Evolutionary conservation across 139 green algal genomes (phyloP).

Genomic region (Chlamydomonas incerta): DNA sequence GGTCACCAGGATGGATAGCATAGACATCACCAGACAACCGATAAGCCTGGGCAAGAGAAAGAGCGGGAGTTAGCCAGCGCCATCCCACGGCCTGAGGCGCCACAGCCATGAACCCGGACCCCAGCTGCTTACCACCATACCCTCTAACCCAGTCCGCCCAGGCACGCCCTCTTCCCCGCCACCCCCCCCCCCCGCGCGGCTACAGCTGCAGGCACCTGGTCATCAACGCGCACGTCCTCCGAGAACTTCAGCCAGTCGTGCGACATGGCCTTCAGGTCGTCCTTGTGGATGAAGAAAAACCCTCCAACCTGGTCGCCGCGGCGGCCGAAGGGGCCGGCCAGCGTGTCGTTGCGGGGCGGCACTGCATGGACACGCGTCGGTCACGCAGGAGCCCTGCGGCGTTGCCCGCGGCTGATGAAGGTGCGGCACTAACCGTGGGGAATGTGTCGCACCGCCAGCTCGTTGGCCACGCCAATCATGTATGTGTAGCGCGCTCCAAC

Average conservation of each 20-base stretch:
- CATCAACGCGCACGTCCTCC: conserved; percentile 68
- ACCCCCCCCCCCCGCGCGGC: too few relatives aligned
- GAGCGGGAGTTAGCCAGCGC: conserved; percentile 27
- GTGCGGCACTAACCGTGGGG: conserved; percentile 9
- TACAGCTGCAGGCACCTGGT: conserved; percentile 46
- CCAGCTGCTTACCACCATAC: too few relatives aligned
- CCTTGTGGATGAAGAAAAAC: conserved; percentile 84
- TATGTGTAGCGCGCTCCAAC: conserved; percentile 57
- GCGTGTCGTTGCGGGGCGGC: conserved; percentile 73
- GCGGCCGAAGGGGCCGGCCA: conserved; percentile 60
- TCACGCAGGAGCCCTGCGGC: too few relatives aligned
- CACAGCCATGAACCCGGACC: too few relatives aligned
- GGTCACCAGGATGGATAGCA: conserved; percentile 68
- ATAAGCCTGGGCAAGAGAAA: conserved; percentile 57
- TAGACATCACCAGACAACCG: conserved; percentile 72
- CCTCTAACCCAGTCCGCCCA: too few relatives aligned
- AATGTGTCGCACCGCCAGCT: conserved; percentile 74
- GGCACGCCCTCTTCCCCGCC: too few relatives aligned
- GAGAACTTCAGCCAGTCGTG: conserved; percentile 85
- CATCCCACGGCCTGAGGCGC: background rate
- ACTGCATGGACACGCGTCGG: background rate
- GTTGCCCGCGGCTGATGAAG: background rate
- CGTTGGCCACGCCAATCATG: conserved; percentile 73
- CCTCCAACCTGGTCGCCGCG: conserved; percentile 72
- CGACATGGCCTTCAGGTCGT: conserved; percentile 82